Conservation (phyloP, 2,329 filamentous ascomycete genomes). For the Trichophyton simii region DNA sequence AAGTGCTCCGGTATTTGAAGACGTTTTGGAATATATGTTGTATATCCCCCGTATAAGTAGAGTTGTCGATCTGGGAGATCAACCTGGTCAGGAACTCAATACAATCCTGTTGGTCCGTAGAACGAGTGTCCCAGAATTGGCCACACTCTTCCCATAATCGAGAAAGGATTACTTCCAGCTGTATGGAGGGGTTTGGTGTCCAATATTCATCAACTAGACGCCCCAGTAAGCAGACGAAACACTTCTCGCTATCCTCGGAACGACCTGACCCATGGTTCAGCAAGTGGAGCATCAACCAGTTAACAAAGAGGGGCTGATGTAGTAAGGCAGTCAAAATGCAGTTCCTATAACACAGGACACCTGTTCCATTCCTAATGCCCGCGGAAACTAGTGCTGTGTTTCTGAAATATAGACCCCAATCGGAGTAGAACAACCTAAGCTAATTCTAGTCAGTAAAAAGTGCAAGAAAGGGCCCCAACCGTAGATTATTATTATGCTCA, state of each 20-base stretch:
- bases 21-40: constrained; percentile 9
- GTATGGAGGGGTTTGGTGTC: not conserved
- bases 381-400: not conserved
- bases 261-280: not conserved
- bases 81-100: constrained; percentile 8
- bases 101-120: constrained; percentile 9
- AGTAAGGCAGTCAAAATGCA: constrained; percentile 8
- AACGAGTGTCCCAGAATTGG: constrained; percentile 3
- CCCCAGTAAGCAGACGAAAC: constrained; percentile 7
- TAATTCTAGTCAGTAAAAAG: not conserved
- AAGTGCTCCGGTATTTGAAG: constrained; percentile 3
- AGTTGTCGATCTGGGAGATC: constrained; percentile 4
- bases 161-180: constrained; percentile 1
- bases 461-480: not conserved
- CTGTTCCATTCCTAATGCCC: constrained; percentile 9
- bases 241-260: not conserved
- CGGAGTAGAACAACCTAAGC: constrained; percentile 7
- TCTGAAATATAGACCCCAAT: constrained; percentile 7
- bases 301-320: constrained; percentile 10
- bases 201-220: constrained; percentile 8
- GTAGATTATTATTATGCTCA: not conserved
- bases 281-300: constrained; percentile 10
- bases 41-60: not conserved
- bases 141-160: constrained; percentile 3
- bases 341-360: constrained; percentile 12